Evolutionary conservation across 2,329 filamentous ascomycete genomes (phyloP), one percentile per base, ranked within the genome.

Genomic region (Ophiostoma himal-ulmi): DNA sequence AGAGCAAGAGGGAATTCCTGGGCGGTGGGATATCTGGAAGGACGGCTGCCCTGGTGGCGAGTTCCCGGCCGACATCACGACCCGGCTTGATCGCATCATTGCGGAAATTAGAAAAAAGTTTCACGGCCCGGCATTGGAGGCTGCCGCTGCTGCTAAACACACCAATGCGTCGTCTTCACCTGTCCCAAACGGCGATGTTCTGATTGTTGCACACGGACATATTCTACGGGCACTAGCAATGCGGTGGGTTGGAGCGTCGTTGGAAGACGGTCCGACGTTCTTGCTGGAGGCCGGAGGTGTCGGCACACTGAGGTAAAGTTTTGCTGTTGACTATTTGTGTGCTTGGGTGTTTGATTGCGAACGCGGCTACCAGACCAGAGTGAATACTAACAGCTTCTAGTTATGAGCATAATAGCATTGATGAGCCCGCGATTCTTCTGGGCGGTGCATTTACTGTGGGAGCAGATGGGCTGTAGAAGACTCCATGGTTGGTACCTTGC

Each of bases 241-340:
- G 83, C 85, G 93, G 41, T 97, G 94, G 94, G 85, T 89, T 0
- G 87, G 88, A 0, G 91, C 91, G 81, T 83, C 86, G 14, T 82
- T 97, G 71, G 85, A 87, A 70, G 89, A 93, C 68, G 93, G 91
- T 8, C 91, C 92, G 54, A 86, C 89, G 6, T 88, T 97, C 77
- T 83, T 97, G 72, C 81, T 97, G n/a, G 94, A 97, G 78, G 91
- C 92, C 6, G 92, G 92, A n/a, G 92, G 91, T 74, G 89, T 95
- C 0, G 92, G 91, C 0, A 91, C 91, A 1, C 78, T 96, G 75
- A 94, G 90, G 89, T 90, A 76, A 76, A 77, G 82, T 11, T 3
- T 26, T 74, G 10, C 7, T 10, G 13, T 60, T 7, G 30, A 30
- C 30, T 30, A 30, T 30, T 30, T 30, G 30, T 30, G 30, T 30